Evolutionary conservation across 345 rosid species (phyloP).

Genomic region (Populus pruinosa): DNA sequence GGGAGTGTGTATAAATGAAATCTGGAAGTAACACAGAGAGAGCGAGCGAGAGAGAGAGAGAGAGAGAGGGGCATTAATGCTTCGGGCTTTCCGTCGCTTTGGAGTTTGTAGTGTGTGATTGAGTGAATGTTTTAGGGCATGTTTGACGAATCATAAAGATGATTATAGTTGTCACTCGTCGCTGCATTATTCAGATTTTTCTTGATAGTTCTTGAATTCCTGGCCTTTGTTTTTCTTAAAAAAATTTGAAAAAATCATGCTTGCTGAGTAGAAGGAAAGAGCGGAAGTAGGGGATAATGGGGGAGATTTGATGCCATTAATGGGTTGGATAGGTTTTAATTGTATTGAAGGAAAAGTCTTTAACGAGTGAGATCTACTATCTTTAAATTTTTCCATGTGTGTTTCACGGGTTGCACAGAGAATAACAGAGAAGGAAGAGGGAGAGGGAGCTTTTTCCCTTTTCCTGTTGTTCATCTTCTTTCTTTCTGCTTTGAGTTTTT

Average conservation of each 20-base stretch:
- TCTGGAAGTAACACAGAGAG: constrained; percentile 2
- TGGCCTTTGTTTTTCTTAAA: too few relatives aligned
- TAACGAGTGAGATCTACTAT: neutral
- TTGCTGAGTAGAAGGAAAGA: neutral
- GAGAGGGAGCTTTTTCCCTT: neutral
- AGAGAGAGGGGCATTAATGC: neutral
- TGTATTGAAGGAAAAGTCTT: neutral
- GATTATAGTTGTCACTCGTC: neutral
- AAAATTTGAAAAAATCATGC: too few relatives aligned
- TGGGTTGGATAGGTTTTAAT: neutral
- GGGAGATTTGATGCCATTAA: neutral
- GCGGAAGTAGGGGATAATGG: too few relatives aligned
- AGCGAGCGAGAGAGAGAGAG: neutral
- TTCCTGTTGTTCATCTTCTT: neutral
- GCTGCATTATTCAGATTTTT: neutral
- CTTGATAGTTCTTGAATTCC: neutral
- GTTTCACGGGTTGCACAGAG: constrained; percentile 42
- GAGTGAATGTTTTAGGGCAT: too few relatives aligned
- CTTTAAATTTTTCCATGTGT: constrained; percentile 8
- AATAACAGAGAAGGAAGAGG: constrained; percentile 16
- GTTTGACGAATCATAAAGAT: neutral
- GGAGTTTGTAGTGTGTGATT: too few relatives aligned
- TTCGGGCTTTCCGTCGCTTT: neutral
- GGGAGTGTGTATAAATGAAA: neutral
- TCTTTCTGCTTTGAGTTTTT: neutral